Conservation (phyloP, 495 filamentous ascomycete genomes). For the Penicillium cinerascens region DNA sequence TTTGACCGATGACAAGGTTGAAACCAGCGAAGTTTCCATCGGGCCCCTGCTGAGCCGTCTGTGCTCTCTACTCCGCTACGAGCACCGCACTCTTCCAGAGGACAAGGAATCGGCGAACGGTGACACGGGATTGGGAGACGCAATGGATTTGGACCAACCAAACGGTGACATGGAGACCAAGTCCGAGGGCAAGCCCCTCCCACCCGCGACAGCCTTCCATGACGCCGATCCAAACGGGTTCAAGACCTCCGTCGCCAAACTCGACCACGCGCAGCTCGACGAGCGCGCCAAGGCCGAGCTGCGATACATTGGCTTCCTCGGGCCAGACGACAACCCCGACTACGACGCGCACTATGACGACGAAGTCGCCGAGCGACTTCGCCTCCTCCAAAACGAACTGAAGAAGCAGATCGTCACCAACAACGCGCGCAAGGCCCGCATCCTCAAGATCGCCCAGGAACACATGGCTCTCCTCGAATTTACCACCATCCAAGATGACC, state of each 20-base stretch:
- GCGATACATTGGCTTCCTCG: slow-evolving; percentile 86
- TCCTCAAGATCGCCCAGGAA: slow-evolving; percentile 82
- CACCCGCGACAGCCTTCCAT: slow-evolving; percentile 72
- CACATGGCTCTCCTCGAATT: slow-evolving; percentile 95
- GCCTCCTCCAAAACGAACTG: slow-evolving; percentile 77
- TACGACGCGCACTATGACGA: slow-evolving; percentile 92
- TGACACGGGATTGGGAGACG: slow-evolving; percentile 52
- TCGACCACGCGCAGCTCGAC: slow-evolving; percentile 81
- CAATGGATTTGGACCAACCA: slow-evolving; percentile 47
- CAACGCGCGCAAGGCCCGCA: slow-evolving; percentile 80
- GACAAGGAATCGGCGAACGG: slow-evolving; percentile 54
- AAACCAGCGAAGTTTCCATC: slow-evolving; percentile 86
- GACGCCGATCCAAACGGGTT: slow-evolving; percentile 61
- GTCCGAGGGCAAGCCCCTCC: slow-evolving; percentile 47
- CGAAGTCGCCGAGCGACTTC: slow-evolving; percentile 85
- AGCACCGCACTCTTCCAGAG: slow-evolving; percentile 61
- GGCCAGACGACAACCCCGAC: slow-evolving; percentile 64
- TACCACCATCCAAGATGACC: slow-evolving; percentile 91
- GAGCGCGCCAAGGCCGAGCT: slow-evolving; percentile 88
- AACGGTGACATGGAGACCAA: slow-evolving; percentile 42
- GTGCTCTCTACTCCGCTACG: slow-evolving; percentile 76
- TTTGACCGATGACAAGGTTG: slow-evolving; percentile 77
- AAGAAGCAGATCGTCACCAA: slow-evolving; percentile 78
- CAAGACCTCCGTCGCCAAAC: slow-evolving; percentile 56
- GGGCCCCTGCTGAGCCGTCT: slow-evolving; percentile 84